A percentile compares a stretch with the other conserved stretches of the same genome.
These are phyloP conservation scores for Beauveria scarabaeidicola DNA, from an alignment of 2,329 filamentous ascomycete species.

Conservation along the genomic window DNA sequence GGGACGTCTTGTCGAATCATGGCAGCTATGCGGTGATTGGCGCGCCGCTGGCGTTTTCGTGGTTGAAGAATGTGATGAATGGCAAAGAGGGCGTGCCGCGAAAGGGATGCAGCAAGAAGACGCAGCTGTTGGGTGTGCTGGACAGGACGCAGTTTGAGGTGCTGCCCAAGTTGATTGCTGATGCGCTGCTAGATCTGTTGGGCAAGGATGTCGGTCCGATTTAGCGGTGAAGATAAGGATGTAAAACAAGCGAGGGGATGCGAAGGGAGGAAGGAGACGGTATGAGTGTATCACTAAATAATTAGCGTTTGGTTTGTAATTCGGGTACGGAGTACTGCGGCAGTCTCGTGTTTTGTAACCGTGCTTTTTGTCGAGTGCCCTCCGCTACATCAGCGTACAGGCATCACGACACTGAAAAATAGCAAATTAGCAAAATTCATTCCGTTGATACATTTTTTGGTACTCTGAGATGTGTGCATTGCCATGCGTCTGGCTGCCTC, in stretches of 20 bases:
- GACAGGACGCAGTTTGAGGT: background rate
- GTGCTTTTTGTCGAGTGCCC: too few species aligned
- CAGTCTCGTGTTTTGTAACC: too few species aligned
- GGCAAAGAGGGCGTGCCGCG: background rate
- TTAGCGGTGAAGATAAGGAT: background rate
- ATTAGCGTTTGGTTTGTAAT: too few species aligned
- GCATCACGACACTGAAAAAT: too few species aligned
- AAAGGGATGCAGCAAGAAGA: background rate
- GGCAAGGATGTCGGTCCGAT: background rate
- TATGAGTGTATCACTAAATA: too few species aligned
- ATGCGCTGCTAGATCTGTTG: background rate
- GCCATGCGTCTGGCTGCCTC: too few species aligned
- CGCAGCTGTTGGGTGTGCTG: background rate
- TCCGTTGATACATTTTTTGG: too few species aligned
- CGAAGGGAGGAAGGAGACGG: too few species aligned
- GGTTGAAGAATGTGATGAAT: background rate
- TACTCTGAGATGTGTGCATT: too few species aligned
- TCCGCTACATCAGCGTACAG: too few species aligned
- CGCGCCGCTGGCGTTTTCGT: conserved; percentile 6
- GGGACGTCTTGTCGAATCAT: conserved; percentile 4
- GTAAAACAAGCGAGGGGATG: background rate
- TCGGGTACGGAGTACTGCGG: too few species aligned
- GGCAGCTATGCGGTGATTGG: background rate
- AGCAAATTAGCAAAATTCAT: too few species aligned
- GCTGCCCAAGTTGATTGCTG: background rate